Percentiles rank a stretch among this genome's conserved stretches.
These are phyloP conservation scores for Diplodia corticola DNA, from an alignment of 2,329 filamentous ascomycete species.

Conservation along the genomic window DNA sequence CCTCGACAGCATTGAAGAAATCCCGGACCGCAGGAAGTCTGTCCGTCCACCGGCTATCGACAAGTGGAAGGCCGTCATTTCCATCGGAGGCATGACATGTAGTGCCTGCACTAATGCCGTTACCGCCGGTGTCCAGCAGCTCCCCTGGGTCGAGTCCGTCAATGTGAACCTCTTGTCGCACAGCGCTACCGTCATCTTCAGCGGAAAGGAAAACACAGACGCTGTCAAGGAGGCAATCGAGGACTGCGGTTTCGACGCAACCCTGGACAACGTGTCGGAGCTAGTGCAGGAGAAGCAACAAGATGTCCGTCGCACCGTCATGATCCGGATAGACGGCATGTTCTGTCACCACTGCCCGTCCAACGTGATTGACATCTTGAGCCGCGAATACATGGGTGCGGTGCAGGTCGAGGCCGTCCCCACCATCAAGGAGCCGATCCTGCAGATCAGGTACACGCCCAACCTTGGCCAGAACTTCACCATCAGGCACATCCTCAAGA, in stretches of 20 bases:
- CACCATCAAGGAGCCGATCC: constrained; percentile 59
- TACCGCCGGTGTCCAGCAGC: constrained; percentile 47
- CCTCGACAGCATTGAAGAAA: constrained; percentile 26
- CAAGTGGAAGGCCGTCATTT: constrained; percentile 46
- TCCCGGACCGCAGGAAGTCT: constrained; percentile 8
- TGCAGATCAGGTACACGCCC: constrained; percentile 72
- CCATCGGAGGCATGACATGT: constrained; percentile 60
- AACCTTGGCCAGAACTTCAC: constrained; percentile 65
- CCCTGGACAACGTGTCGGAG: constrained; percentile 37
- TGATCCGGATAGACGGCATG: constrained; percentile 45
- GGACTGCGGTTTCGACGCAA: constrained; percentile 46
- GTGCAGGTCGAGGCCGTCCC: constrained; percentile 58
- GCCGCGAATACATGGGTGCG: constrained; percentile 47
- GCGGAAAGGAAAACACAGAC: constrained; percentile 47
- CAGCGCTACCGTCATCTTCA: constrained; percentile 51
- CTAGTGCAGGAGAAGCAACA: constrained; percentile 23
- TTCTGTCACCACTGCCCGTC: constrained; percentile 49
- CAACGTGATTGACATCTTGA: constrained; percentile 57
- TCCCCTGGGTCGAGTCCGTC: constrained; percentile 49
- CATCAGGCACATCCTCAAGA: constrained; percentile 69
- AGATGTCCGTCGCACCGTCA: constrained; percentile 34
- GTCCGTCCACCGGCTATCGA: constrained; percentile 26
- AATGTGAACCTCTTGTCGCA: constrained; percentile 55
- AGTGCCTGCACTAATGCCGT: constrained; percentile 56
- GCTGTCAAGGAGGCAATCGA: constrained; percentile 53